These are phyloP conservation scores for Leucosporidium yakuticum DNA, from an alignment of 768 basidiomycete genomes.

Conservation along the genomic window DNA sequence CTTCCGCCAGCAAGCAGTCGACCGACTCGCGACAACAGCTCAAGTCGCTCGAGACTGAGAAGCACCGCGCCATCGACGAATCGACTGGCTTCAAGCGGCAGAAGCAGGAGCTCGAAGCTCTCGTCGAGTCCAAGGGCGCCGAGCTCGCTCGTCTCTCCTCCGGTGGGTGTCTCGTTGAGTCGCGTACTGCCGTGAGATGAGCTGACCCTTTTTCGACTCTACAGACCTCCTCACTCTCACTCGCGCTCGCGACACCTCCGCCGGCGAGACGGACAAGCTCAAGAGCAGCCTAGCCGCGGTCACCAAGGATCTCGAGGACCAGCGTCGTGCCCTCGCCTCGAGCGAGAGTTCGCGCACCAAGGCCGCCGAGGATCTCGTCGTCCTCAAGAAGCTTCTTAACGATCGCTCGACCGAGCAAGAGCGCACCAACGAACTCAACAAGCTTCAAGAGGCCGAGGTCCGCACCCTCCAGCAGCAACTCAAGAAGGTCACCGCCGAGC, in stretches of 20 bases:
- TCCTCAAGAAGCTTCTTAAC: constrained; percentile 71
- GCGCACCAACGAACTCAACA: constrained; percentile 73
- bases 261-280: background rate
- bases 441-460: constrained; percentile 80
- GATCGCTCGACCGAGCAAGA: constrained; percentile 82
- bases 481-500: constrained; percentile 58
- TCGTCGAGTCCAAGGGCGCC: constrained; percentile 71
- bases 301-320: constrained; percentile 6
- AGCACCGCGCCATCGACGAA: constrained; percentile 56
- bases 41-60: constrained; percentile 17
- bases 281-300: constrained; percentile 2
- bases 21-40: constrained; percentile 13
- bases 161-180: constrained; percentile 29
- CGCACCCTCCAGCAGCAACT: constrained; percentile 62
- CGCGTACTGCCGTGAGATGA: no score
- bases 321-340: constrained; percentile 51
- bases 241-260: constrained; percentile 47
- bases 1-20: constrained; percentile 3
- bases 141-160: constrained; percentile 55
- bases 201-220: constrained; percentile 35
- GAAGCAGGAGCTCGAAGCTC: constrained; percentile 64
- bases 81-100: constrained; percentile 70
- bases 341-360: constrained; percentile 50
- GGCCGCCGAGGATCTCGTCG: constrained; percentile 76
- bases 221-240: constrained; percentile 62